A percentile compares a stretch with the other conserved stretches of the same genome.
phyloP scores from a whole-genome alignment of 2,329 filamentous ascomycete species.

The Verticillium nonalfalfae region DNA sequence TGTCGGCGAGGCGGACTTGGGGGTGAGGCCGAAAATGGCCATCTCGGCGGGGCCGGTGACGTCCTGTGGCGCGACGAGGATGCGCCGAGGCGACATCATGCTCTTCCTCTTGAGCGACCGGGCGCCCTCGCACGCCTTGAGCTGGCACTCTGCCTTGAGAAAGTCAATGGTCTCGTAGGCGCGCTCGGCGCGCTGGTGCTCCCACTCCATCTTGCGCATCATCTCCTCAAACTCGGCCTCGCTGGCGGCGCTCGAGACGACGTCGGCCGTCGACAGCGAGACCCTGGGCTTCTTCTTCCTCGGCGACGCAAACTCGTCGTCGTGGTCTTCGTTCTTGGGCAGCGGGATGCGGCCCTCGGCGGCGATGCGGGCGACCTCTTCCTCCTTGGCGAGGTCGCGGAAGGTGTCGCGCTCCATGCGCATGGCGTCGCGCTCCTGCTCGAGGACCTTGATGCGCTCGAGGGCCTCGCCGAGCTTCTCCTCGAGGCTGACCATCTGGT shows the following conservation, averaged over 20 bases:
- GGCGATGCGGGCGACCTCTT: conserved; percentile 66
- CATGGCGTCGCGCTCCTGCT: conserved; percentile 69
- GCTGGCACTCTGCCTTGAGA: conserved; percentile 66
- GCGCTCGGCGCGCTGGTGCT: conserved; percentile 58
- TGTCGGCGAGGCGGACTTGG: background rate
- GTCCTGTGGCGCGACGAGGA: conserved; percentile 24
- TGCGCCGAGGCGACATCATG: conserved; percentile 25
- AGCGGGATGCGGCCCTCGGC: conserved; percentile 65
- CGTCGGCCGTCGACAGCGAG: conserved; percentile 40
- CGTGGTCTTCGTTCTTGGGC: conserved; percentile 43
- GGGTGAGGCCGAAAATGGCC: conserved; percentile 28
- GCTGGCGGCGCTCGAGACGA: conserved; percentile 47
- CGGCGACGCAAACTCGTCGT: conserved; percentile 59
- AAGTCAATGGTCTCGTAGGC: conserved; percentile 71
- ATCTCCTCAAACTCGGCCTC: conserved; percentile 56
- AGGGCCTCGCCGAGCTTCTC: conserved; percentile 61
- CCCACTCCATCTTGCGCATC: conserved; percentile 46
- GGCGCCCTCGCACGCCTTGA: conserved; percentile 59
- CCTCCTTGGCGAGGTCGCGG: conserved; percentile 65
- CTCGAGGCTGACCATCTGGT: conserved; percentile 57
- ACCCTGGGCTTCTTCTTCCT: conserved; percentile 42
- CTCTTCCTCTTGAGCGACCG: conserved; percentile 26
- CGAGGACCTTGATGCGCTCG: conserved; percentile 57
- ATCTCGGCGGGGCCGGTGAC: conserved; percentile 35
- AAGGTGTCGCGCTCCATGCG: conserved; percentile 67